Percentiles rank a stretch among this genome's conserved stretches.
Evolutionary conservation across 2,329 filamentous ascomycete species (phyloP).

Genomic region (Phialocephala subalpina): DNA sequence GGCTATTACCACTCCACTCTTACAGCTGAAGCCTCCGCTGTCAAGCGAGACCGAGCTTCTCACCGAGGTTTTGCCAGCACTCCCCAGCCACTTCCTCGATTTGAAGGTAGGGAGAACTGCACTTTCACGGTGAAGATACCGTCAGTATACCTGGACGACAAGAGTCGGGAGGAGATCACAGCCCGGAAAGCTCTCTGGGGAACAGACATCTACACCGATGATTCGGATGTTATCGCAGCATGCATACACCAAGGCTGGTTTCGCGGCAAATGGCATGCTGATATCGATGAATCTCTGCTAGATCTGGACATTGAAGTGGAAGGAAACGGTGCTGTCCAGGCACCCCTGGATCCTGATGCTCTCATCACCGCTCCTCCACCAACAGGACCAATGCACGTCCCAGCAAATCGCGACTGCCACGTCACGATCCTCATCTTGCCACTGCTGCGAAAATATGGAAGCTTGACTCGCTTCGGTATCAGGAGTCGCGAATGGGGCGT

Average conservation of each 20-base stretch:
- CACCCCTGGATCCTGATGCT: conserved; percentile 49
- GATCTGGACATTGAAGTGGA: conserved; percentile 56
- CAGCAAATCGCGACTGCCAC: conserved; percentile 79
- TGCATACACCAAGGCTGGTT: conserved; percentile 96
- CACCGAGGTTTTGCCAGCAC: conserved; percentile 40
- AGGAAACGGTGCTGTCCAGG: conserved; percentile 24
- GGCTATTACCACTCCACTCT: conserved; percentile 80
- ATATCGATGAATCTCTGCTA: conserved; percentile 75
- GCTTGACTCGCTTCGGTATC: conserved; percentile 80
- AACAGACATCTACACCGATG: conserved; percentile 93
- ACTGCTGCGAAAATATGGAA: conserved; percentile 76
- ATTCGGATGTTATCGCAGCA: conserved; percentile 91
- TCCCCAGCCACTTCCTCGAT: conserved; percentile 66
- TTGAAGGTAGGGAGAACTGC: conserved; percentile 79
- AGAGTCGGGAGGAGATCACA: conserved; percentile 84
- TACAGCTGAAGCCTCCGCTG: conserved; percentile 54
- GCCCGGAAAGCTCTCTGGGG: conserved; percentile 86
- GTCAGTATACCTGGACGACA: conserved; percentile 74
- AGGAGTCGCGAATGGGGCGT: conserved; percentile 81
- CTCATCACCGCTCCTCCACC: conserved; percentile 57
- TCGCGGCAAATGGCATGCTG: conserved; percentile 84
- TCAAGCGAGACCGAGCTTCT: conserved; percentile 52
- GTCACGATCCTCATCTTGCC: conserved; percentile 88
- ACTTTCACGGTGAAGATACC: conserved; percentile 90
- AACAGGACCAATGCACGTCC: conserved; percentile 69